Conservation (phyloP, 805 yeast species). For the Sugiyamaella smithiae region DNA sequence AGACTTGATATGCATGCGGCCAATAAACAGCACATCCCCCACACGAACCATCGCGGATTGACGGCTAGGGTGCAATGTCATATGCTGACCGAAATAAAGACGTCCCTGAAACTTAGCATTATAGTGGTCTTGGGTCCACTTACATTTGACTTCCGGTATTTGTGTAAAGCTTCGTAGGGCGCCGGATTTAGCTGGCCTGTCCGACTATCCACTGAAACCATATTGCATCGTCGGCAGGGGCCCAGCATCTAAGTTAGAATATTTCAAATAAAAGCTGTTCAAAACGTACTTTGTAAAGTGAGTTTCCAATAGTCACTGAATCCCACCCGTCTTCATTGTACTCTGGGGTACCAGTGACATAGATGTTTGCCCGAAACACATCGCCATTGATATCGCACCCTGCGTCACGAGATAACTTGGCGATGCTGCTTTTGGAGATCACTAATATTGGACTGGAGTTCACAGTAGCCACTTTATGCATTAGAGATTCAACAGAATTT, state of each 20-base stretch:
- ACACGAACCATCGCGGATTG: background rate
- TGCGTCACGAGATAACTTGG: slow-evolving; percentile 19
- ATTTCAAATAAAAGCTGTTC: slow-evolving; percentile 7
- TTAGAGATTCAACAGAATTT: background rate
- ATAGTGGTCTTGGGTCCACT: too few species aligned
- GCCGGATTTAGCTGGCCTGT: slow-evolving; percentile 37
- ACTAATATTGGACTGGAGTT: slow-evolving; percentile 43
- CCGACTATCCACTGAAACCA: slow-evolving; percentile 41
- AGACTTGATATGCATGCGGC: too few species aligned
- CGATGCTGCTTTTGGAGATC: slow-evolving; percentile 34
- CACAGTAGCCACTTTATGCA: slow-evolving; percentile 24
- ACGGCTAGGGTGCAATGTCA: slow-evolving; percentile 15
- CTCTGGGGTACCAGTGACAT: slow-evolving; percentile 32
- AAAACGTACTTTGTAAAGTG: slow-evolving; percentile 7
- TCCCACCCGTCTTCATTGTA: slow-evolving; percentile 43
- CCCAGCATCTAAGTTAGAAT: slow-evolving; percentile 24
- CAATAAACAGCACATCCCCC: slow-evolving; percentile 3
- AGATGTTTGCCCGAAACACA: slow-evolving; percentile 42
- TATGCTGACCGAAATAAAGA: slow-evolving; percentile 40
- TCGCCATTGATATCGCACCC: slow-evolving; percentile 14
- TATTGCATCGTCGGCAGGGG: slow-evolving; percentile 43
- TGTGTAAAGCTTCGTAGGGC: slow-evolving; percentile 37
- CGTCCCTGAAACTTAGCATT: slow-evolving; percentile 29
- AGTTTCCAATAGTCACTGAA: slow-evolving; percentile 18
- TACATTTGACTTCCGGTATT: slow-evolving; percentile 32